Base-by-base conservation (phyloP, 2,329 filamentous ascomycete genomes). In the Chrysoporthe cubensis region DNA sequence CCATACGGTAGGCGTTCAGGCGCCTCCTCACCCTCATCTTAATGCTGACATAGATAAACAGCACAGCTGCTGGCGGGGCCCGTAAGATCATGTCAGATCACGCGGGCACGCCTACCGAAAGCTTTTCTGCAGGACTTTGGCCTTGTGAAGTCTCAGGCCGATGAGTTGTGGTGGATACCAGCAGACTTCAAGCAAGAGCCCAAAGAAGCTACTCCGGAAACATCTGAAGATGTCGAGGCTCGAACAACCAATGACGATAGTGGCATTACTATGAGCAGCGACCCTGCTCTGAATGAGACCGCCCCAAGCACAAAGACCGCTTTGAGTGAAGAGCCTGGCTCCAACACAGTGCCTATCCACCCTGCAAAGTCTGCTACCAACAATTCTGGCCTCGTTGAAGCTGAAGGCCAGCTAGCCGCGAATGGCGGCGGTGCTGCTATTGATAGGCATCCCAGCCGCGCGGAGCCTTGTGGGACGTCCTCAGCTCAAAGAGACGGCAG, bases 101-200 rank as follows among this genome's bases (percentile, higher is more conserved):
- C 88, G 1, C 69, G 73, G 0, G 74, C 76, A 0, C 73, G 74
- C 1, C 76, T 92, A 7, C 91, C 91, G 1, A 77, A 76, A 16
- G 88, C 84, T 73, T 90, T 93, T 74, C 79, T 92, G 4, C 85
- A 91, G 65, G 81, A 86, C 43, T 88, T 93, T 69, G 82, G 84
- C 40, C 73, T 88, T 1, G 78, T 88, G 14, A 74, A 78, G 0
- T 84, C 91, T 66, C 88, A 89, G 0, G 78, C 85, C 0, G 74
- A 76, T 0, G 72, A 78, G 2, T 79, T 84, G 0, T 91, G 87
- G 86, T 86, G 84, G 75, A 79, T 88, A 18, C 89, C 89, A 0
- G 43, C 68, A 11, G 69, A 65, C 26, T 66, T 73, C 9, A 60
- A 68, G 9, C 64, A 67, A 56, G 7, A 70, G 63, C 7, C 52